These are phyloP conservation scores for Amauroascus niger DNA, from an alignment of 2,329 filamentous ascomycete genomes.

Conservation along the genomic window DNA sequence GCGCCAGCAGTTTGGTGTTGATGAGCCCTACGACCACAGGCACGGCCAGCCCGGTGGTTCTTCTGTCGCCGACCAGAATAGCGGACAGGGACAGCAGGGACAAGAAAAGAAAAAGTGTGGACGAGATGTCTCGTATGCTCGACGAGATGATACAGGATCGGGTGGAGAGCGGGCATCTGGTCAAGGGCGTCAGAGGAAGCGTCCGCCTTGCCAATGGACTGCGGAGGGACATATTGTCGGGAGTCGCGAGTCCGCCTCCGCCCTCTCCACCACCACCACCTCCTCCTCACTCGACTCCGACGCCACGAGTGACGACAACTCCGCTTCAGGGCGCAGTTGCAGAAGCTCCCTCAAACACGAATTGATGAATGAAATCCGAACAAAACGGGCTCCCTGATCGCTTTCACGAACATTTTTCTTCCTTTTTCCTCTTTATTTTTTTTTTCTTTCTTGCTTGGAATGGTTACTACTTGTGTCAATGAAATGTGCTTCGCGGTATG, in stretches of 20 bases:
- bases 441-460: neutral
- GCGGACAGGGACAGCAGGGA: slow-evolving; percentile 34
- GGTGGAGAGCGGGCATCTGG: slow-evolving; percentile 63
- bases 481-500: no score
- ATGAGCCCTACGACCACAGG: slow-evolving; percentile 4
- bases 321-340: slow-evolving; percentile 18
- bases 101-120: slow-evolving; percentile 59
- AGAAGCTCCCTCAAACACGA: slow-evolving; percentile 16
- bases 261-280: no score
- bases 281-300: slow-evolving; percentile 16
- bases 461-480: no score
- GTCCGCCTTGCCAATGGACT: slow-evolving; percentile 47
- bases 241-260: neutral
- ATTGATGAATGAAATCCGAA: neutral
- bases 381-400: neutral
- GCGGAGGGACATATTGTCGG: neutral
- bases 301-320: slow-evolving; percentile 23
- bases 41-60: slow-evolving; percentile 23
- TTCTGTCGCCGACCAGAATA: slow-evolving; percentile 21
- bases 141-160: slow-evolving; percentile 94
- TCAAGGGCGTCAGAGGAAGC: slow-evolving; percentile 58
- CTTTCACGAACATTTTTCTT: neutral
- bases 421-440: neutral
- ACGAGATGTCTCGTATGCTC: slow-evolving; percentile 86
- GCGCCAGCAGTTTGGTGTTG: slow-evolving; percentile 25